phyloP scores from a whole-genome alignment of 257 asterid genomes.

The Capsicum chinense region DNA sequence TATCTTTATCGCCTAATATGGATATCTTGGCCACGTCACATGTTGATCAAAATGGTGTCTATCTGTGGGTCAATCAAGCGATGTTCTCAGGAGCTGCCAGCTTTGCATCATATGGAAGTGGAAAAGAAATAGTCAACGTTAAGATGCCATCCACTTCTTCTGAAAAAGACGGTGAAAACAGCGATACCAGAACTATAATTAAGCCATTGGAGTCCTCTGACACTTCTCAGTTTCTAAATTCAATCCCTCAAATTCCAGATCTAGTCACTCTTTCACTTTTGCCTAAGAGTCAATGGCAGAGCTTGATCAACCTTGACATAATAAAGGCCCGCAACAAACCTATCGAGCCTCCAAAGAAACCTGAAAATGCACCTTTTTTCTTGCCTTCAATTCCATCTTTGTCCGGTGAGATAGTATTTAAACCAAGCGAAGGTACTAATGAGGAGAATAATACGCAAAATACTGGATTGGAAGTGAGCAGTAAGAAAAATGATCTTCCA shows the following conservation, averaged over 20 bases:
- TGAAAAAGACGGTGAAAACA: slow-evolving; percentile 45
- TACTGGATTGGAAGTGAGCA: slow-evolving; percentile 39
- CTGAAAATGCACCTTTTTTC: slow-evolving; percentile 92
- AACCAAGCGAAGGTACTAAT: slow-evolving; percentile 53
- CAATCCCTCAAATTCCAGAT: slow-evolving; percentile 69
- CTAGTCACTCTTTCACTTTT: slow-evolving; percentile 81
- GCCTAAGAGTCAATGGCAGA: slow-evolving; percentile 96
- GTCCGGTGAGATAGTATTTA: slow-evolving; percentile 77
- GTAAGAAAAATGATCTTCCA: slow-evolving; percentile 45
- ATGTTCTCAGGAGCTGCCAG: slow-evolving; percentile 78
- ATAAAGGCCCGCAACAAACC: slow-evolving; percentile 91
- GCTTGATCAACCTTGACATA: slow-evolving; percentile 87
- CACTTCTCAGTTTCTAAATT: slow-evolving; percentile 39
- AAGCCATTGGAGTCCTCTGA: slow-evolving; percentile 42
- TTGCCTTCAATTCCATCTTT: slow-evolving; percentile 80
- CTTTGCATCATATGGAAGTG: slow-evolving; percentile 68
- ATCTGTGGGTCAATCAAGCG: slow-evolving; percentile 86
- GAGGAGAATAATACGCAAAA: slow-evolving; percentile 51
- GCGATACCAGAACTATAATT: slow-evolving; percentile 41
- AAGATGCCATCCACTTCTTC: slow-evolving; percentile 71
- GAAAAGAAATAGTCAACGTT: slow-evolving; percentile 57
- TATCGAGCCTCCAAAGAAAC: slow-evolving; percentile 94
- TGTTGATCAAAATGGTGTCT: slow-evolving; percentile 86
- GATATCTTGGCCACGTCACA: slow-evolving; percentile 87
- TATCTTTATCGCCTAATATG: slow-evolving; percentile 89